phyloP scores from a whole-genome alignment of 805 yeast genomes.

The Lipomyces japonicus region DNA sequence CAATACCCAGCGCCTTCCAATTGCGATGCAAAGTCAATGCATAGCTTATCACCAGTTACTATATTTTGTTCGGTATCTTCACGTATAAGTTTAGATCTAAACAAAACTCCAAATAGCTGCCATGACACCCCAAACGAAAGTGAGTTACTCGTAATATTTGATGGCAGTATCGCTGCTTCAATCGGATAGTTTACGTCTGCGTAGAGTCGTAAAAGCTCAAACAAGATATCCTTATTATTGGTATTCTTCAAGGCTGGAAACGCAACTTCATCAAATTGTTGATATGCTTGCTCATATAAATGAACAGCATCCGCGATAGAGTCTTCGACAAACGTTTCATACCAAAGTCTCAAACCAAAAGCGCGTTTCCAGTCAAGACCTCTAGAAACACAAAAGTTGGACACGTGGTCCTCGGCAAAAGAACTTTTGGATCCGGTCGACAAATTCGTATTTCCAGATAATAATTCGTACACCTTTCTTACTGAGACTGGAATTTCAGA shows the following conservation, averaged over 20 bases:
- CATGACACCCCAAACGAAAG: slow-evolving; percentile 39
- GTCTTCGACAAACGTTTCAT: slow-evolving; percentile 39
- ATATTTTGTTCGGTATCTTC: slow-evolving; percentile 10
- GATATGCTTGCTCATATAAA: slow-evolving; percentile 26
- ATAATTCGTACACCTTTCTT: slow-evolving; percentile 57
- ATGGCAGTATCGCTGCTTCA: slow-evolving; percentile 8
- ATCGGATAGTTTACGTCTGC: slow-evolving; percentile 15
- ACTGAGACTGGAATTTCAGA: slow-evolving; percentile 52
- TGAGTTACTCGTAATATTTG: not conserved
- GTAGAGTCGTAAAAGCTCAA: slow-evolving; percentile 21
- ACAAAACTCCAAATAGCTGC: slow-evolving; percentile 49
- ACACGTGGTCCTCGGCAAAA: slow-evolving; percentile 21
- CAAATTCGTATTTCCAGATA: slow-evolving; percentile 46
- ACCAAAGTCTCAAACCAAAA: slow-evolving; percentile 58
- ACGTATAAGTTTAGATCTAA: slow-evolving; percentile 23
- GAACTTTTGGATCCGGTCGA: slow-evolving; percentile 19
- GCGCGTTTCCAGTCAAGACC: slow-evolving; percentile 64
- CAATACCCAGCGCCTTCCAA: slow-evolving; percentile 48
- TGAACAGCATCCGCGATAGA: slow-evolving; percentile 28
- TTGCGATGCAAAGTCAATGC: slow-evolving; percentile 49
- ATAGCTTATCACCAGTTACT: slow-evolving; percentile 39
- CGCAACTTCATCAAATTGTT: not conserved
- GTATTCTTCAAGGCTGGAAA: not conserved
- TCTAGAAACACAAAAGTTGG: slow-evolving; percentile 33
- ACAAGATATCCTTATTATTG: slow-evolving; percentile 12